A percentile compares a stretch with the other conserved stretches of the same genome.
Evolutionary conservation across 805 yeast species (phyloP).

Genomic region (Brettanomyces anomalus): DNA sequence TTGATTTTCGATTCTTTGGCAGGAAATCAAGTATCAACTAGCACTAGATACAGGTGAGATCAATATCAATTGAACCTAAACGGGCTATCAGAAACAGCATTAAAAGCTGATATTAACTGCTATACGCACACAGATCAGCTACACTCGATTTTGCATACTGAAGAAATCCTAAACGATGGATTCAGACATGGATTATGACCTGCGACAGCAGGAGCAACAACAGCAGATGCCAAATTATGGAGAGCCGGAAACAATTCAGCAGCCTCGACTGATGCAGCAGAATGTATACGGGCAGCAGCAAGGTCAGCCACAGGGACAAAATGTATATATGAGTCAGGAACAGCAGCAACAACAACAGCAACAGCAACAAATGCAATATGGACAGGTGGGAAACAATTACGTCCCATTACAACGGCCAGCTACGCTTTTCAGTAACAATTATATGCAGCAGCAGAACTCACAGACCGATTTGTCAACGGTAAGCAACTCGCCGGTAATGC

Average conservation of each 20-base stretch:
- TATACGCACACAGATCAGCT: too few species aligned
- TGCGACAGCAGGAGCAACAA: not conserved
- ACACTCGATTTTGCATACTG: too few species aligned
- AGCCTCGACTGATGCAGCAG: conserved; percentile 14
- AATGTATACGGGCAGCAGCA: conserved; percentile 16
- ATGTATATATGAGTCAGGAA: conserved; percentile 5
- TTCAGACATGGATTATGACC: conserved; percentile 3
- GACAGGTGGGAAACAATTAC: conserved; percentile 1
- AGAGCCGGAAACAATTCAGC: conserved; percentile 1
- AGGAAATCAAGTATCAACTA: too few species aligned
- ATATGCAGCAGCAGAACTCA: conserved; percentile 16
- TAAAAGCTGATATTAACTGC: too few species aligned
- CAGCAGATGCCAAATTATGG: conserved; percentile 1
- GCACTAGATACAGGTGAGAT: too few species aligned
- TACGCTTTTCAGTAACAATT: conserved; percentile 10
- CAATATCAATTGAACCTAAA: too few species aligned
- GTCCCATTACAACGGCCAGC: conserved; percentile 6
- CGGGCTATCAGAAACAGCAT: too few species aligned
- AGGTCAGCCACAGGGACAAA: conserved; percentile 5
- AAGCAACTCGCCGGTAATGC: not conserved
- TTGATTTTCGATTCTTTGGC: too few species aligned
- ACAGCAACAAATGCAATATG: conserved; percentile 6
- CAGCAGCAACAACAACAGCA: conserved; percentile 26
- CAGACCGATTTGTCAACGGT: conserved; percentile 12
- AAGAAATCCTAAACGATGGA: not conserved